These are phyloP conservation scores for Psidium guajava DNA, from an alignment of 345 rosid genomes.

Conservation along the genomic window DNA sequence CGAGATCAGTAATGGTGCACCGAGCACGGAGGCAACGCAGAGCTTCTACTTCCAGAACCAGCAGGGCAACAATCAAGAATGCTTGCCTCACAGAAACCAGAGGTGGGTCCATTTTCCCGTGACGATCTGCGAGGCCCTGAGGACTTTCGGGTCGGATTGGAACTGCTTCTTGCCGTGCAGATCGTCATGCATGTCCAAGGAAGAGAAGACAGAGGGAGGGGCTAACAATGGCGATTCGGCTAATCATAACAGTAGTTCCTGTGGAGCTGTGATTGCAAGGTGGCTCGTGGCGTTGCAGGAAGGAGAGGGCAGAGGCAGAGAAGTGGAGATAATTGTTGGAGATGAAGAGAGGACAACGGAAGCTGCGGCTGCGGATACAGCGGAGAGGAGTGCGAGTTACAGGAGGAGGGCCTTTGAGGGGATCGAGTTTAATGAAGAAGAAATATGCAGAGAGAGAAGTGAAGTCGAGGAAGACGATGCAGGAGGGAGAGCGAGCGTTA, in stretches of 20 bases:
- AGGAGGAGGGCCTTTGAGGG: slow-evolving; percentile 71
- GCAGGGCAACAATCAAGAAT: slow-evolving; percentile 22
- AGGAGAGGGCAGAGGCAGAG: slow-evolving; percentile 42
- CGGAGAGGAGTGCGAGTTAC: slow-evolving; percentile 45
- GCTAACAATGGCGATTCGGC: not conserved
- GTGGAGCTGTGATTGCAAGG: slow-evolving; percentile 69
- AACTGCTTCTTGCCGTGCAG: slow-evolving; percentile 86
- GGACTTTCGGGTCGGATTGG: slow-evolving; percentile 72
- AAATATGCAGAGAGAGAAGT: slow-evolving; percentile 1
- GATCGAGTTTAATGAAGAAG: slow-evolving; percentile 37
- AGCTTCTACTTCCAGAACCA: slow-evolving; percentile 7
- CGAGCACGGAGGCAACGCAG: not conserved
- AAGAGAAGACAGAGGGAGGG: slow-evolving; percentile 6
- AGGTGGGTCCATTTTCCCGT: slow-evolving; percentile 82
- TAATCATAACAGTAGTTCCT: slow-evolving; percentile 15
- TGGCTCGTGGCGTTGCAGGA: slow-evolving; percentile 80
- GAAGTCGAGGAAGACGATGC: slow-evolving; percentile 18
- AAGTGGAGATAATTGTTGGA: slow-evolving; percentile 40
- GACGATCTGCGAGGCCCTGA: slow-evolving; percentile 71
- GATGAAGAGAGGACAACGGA: slow-evolving; percentile 2
- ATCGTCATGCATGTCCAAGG: slow-evolving; percentile 53
- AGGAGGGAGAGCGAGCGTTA: slow-evolving; percentile 42
- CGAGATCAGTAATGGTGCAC: slow-evolving; percentile 7
- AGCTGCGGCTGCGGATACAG: not conserved
- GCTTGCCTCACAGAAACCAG: slow-evolving; percentile 43